A percentile compares a stretch with the other conserved stretches of the same genome.
Evolutionary conservation across 768 basidiomycete genomes (phyloP).

Genomic region (Lactifluus piperatus): DNA sequence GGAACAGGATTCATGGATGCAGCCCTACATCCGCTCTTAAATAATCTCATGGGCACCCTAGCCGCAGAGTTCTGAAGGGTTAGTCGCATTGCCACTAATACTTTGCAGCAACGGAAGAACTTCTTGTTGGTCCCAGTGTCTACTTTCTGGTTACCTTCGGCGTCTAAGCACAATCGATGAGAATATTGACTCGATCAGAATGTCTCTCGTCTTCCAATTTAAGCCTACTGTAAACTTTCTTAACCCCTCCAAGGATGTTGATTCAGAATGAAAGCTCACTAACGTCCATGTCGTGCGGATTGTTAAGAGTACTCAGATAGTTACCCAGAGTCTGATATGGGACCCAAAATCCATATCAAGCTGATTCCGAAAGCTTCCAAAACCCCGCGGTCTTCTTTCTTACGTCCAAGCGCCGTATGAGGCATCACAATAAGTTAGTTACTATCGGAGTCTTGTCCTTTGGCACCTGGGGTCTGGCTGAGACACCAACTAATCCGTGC

Average conservation of each 20-base stretch:
- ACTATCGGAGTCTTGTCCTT: no score
- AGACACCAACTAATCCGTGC: neutral
- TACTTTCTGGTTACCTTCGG: no score
- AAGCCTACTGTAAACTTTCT: neutral
- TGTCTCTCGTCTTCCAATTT: neutral
- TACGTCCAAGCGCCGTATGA: neutral
- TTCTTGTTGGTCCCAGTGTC: no score
- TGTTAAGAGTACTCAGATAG: neutral
- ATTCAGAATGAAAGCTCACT: neutral
- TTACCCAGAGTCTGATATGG: neutral
- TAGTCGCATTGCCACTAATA: no score
- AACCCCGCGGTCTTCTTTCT: conserved; percentile 1
- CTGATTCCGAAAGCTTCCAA: neutral
- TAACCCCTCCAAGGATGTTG: neutral
- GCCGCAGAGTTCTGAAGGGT: no score
- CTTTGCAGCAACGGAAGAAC: no score
- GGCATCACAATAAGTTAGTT: neutral
- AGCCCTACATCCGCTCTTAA: neutral
- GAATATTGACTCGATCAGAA: neutral
- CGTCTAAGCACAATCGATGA: neutral
- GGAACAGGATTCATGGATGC: no score
- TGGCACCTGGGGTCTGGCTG: neutral
- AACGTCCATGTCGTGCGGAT: neutral
- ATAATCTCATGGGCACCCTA: no score
- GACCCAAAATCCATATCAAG: neutral